phyloP scores from a whole-genome alignment of 192 early-diverging fungal species.

The Entophlyctis luteolus region DNA sequence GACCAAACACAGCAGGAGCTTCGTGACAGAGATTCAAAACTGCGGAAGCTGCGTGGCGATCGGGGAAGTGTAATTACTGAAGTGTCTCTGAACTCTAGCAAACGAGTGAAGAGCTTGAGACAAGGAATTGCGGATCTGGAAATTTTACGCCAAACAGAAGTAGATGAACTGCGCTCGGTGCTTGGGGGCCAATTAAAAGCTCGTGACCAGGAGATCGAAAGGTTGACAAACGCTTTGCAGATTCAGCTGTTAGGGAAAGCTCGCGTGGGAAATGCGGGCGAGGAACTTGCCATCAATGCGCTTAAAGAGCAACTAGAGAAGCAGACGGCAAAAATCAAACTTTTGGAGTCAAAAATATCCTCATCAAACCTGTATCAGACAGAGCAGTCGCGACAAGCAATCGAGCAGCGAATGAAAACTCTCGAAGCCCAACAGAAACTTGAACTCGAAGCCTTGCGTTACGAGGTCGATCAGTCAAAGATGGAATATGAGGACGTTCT shows the following conservation, averaged over 20 bases:
- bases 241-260: neutral
- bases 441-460: neutral
- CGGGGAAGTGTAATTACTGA: neutral
- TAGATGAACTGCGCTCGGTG: neutral
- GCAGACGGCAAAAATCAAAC: neutral
- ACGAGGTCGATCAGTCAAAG: neutral
- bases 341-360: neutral
- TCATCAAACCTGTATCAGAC: neutral
- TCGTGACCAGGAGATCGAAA: neutral
- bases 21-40: neutral
- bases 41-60: slow-evolving; percentile 4
- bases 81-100: neutral
- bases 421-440: neutral
- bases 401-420: neutral
- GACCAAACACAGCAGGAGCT: neutral
- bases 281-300: too few species aligned
- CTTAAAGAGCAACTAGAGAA: neutral
- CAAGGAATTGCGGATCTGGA: slow-evolving; percentile 1
- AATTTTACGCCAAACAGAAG: neutral
- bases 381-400: neutral
- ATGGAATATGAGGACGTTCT: neutral
- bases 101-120: neutral
- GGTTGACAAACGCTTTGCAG: neutral
- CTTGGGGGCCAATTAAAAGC: neutral
- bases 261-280: too few species aligned